Conservation (phyloP, 2,329 filamentous ascomycete species). For the Fusarium globosum region DNA sequence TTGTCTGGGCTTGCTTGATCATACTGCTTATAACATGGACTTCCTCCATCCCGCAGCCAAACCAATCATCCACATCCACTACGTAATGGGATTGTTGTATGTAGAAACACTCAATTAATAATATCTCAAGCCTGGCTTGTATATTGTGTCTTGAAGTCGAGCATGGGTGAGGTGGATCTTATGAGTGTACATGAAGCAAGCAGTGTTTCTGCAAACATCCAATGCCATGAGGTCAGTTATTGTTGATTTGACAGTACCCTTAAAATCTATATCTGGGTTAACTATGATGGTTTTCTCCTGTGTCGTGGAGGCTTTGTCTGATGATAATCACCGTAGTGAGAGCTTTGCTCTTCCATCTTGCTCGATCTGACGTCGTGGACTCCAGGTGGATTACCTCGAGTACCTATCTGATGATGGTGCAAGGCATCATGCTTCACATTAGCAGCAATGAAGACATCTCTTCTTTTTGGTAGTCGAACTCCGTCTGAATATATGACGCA, state of each 20-base stretch:
- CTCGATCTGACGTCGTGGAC: background rate
- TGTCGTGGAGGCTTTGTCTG: background rate
- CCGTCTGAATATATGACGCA: too few relatives aligned
- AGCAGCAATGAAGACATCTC: background rate
- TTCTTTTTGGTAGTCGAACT: background rate
- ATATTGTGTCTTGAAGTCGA: background rate
- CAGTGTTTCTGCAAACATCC: background rate
- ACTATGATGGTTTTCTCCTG: background rate
- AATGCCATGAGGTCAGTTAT: background rate
- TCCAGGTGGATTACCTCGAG: too few relatives aligned
- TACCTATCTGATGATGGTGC: background rate
- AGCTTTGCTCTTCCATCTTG: background rate
- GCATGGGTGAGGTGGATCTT: too few relatives aligned
- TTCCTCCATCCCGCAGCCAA: conserved; percentile 12
- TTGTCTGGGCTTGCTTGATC: conserved; percentile 3
- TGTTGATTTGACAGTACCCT: background rate
- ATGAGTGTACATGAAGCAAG: background rate
- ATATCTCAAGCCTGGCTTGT: conserved; percentile 22
- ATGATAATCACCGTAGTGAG: background rate
- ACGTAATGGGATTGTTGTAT: conserved; percentile 5
- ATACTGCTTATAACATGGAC: conserved; percentile 8
- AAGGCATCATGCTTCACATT: background rate
- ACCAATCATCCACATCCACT: background rate
- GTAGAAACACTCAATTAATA: conserved; percentile 39
- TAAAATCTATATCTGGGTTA: background rate